Conservation (phyloP, 345 rosid species). For the Gynandropsis gynandra region DNA sequence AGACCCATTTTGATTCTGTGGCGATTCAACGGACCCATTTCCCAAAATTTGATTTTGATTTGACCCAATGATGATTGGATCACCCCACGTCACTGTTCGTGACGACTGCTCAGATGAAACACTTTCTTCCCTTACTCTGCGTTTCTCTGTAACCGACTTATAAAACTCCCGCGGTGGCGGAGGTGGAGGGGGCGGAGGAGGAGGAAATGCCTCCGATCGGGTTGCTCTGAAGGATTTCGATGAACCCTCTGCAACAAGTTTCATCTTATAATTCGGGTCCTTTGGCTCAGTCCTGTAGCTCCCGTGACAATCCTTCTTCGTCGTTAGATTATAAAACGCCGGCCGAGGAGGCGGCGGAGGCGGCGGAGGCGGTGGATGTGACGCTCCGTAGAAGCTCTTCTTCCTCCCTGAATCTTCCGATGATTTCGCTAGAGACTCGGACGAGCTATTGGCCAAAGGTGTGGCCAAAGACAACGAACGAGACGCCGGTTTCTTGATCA, state of each 20-base stretch:
- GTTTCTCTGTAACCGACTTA: conserved; percentile 33
- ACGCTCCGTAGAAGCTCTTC: conserved; percentile 35
- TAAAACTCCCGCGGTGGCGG: conserved; percentile 39
- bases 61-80: conserved; percentile 23
- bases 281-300: conserved; percentile 16
- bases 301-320: conserved; percentile 22
- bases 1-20: conserved; percentile 13
- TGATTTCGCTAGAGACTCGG: conserved; percentile 35
- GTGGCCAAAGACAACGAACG: no score
- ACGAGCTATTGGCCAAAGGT: conserved; percentile 32
- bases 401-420: conserved; percentile 44
- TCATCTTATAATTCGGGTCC: conserved; percentile 20
- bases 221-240: conserved; percentile 23
- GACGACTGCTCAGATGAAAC: conserved; percentile 21
- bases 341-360: conserved; percentile 56
- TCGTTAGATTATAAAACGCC: conserved; percentile 27
- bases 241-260: conserved; percentile 2
- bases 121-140: conserved; percentile 21
- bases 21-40: conserved; percentile 12
- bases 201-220: conserved; percentile 21
- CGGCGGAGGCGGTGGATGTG: conserved; percentile 41
- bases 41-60: conserved; percentile 20
- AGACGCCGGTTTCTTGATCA: conserved; percentile 34
- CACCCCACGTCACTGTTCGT: conserved; percentile 28
- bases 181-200: conserved; percentile 67